Percentiles rank a stretch among this genome's conserved stretches.
Conservation (phyloP, 306 rosid genomes). For the Astragalus membranaceus region DNA sequence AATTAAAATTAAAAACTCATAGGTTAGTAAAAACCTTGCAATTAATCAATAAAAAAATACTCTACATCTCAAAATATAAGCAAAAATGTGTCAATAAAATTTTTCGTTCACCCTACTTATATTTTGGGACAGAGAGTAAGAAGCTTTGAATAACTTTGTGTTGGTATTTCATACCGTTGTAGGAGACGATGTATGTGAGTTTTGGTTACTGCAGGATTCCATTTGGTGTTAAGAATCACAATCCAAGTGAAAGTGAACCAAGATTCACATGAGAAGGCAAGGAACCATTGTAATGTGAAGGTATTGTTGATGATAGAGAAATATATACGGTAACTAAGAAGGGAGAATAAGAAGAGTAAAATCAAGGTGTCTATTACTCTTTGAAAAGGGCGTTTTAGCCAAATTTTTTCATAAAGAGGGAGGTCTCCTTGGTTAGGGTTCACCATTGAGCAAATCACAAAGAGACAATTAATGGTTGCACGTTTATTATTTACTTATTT, state of each 20-base stretch:
- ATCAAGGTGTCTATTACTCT: conserved; percentile 23
- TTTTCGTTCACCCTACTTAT: too few relatives aligned
- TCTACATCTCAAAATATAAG: too few relatives aligned
- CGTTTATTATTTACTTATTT: too few relatives aligned
- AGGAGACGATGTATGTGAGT: conserved; percentile 43
- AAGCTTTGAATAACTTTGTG: too few relatives aligned
- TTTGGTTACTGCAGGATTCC: conserved; percentile 41
- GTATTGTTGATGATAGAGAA: not conserved
- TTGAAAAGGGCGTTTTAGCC: not conserved
- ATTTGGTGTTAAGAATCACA: conserved; percentile 32
- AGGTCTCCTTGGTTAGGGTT: not conserved
- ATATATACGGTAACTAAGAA: conserved; percentile 36
- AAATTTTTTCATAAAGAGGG: conserved; percentile 33
- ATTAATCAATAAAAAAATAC: too few relatives aligned
- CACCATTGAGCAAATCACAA: conserved; percentile 5
- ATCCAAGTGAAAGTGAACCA: conserved; percentile 49
- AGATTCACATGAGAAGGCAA: conserved; percentile 54
- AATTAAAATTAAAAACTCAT: not conserved
- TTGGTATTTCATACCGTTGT: conserved; percentile 26
- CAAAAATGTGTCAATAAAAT: not conserved
- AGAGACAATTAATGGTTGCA: not conserved
- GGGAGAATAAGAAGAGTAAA: conserved; percentile 31
- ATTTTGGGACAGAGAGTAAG: too few relatives aligned
- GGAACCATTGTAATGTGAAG: conserved; percentile 38
- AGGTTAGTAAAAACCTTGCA: not conserved